A percentile compares a stretch with the other conserved stretches of the same genome.
phyloP scores from a whole-genome alignment of 139 green algal genomes.

The Zygnema cylindricum region DNA sequence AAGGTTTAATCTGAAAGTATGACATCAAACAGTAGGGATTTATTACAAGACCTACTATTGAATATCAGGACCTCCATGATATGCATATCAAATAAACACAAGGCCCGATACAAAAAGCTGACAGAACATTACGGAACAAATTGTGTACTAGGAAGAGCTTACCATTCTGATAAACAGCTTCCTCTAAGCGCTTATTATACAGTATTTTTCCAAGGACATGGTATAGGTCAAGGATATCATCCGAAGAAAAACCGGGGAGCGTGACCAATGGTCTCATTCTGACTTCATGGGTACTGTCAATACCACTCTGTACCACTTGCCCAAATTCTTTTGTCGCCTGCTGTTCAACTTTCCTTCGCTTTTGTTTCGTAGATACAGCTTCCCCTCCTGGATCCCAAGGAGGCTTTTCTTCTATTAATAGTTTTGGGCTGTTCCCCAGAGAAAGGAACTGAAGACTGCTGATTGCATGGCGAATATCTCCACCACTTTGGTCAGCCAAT shows the following conservation, averaged over 20 bases:
- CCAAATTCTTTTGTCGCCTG: neutral
- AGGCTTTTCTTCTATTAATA: neutral
- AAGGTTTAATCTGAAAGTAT: too few species aligned
- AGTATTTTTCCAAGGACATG: neutral
- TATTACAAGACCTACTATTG: too few species aligned
- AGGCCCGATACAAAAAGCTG: too few species aligned
- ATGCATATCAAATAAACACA: too few species aligned
- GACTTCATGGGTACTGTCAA: neutral
- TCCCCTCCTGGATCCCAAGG: neutral
- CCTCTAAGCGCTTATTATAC: neutral
- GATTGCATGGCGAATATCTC: neutral
- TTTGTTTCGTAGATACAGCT: neutral
- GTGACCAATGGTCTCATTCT: neutral
- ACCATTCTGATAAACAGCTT: neutral
- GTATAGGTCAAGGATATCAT: neutral
- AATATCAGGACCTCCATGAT: too few species aligned
- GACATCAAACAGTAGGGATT: too few species aligned
- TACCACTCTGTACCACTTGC: neutral
- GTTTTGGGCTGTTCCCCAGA: neutral
- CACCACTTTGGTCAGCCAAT: neutral
- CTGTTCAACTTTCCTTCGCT: neutral
- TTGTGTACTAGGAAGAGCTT: too few species aligned
- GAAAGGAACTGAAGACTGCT: neutral
- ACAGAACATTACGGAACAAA: too few species aligned
- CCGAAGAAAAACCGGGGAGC: neutral